These are phyloP conservation scores for Ostreobium quekettii DNA, from an alignment of 139 green algal genomes.

Conservation along the genomic window DNA sequence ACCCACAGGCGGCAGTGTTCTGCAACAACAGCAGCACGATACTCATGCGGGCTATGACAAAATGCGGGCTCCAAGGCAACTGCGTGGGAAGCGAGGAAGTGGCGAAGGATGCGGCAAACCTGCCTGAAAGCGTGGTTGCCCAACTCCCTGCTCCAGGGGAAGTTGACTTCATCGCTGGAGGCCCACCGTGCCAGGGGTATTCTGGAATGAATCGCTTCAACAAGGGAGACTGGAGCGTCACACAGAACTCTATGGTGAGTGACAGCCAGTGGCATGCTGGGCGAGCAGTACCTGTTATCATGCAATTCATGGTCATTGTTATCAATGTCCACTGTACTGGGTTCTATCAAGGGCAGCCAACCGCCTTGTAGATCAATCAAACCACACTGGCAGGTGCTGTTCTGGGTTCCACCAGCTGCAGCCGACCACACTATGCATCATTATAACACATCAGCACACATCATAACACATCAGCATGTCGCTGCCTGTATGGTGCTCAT, in stretches of 20 bases:
- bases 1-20: constrained; percentile 68
- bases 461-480: not conserved
- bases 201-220: constrained; percentile 98
- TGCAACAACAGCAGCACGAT: constrained; percentile 93
- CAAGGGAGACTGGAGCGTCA: constrained; percentile 88
- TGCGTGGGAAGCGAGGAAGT: constrained; percentile 54
- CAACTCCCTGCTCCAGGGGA: constrained; percentile 68
- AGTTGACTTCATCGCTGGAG: constrained; percentile 94
- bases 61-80: constrained; percentile 48
- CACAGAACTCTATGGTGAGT: constrained; percentile 91
- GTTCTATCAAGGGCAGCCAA: too few relatives aligned
- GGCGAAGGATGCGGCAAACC: constrained; percentile 3
- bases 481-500: not conserved
- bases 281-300: too few relatives aligned
- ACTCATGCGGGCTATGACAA: constrained; percentile 71
- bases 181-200: constrained; percentile 95
- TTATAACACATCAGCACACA: too few relatives aligned
- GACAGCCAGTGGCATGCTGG: not conserved
- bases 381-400: too few relatives aligned
- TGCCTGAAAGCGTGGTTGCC: constrained; percentile 30
- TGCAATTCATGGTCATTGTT: too few relatives aligned
- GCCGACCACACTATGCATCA: too few relatives aligned
- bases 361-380: too few relatives aligned
- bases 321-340: too few relatives aligned
- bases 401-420: too few relatives aligned